These are phyloP conservation scores for Agapanthus africanus DNA, from an alignment of 106 monocot species.

Conservation along the genomic window DNA sequence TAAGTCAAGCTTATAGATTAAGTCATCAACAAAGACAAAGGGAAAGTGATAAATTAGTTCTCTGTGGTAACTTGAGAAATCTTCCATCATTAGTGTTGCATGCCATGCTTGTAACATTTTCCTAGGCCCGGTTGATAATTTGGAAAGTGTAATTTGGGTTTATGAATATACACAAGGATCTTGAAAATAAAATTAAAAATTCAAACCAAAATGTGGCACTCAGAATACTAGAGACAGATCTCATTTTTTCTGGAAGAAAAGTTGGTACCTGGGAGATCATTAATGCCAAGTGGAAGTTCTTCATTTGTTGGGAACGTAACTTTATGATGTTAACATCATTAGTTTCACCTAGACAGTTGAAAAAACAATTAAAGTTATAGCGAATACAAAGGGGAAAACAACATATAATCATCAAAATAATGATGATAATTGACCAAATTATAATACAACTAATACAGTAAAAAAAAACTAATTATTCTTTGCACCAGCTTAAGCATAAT, in stretches of 20 bases:
- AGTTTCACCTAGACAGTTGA: constrained; percentile 59
- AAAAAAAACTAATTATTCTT: too few relatives aligned
- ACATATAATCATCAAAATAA: background rate
- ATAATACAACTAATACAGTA: background rate
- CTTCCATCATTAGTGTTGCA: background rate
- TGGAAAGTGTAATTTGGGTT: too few relatives aligned
- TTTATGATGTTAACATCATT: constrained; percentile 43
- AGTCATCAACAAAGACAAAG: too few relatives aligned
- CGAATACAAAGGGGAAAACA: background rate
- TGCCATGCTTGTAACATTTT: background rate
- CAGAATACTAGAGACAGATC: background rate
- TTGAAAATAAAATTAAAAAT: background rate
- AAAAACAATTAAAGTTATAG: background rate
- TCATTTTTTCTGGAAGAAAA: background rate
- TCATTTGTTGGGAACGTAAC: constrained; percentile 86
- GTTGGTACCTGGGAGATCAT: constrained; percentile 82
- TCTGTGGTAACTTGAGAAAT: too few relatives aligned
- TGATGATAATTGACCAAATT: background rate
- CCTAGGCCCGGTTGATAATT: background rate
- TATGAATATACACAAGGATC: too few relatives aligned
- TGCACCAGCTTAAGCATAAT: too few relatives aligned
- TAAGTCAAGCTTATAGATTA: too few relatives aligned
- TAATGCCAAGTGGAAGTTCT: constrained; percentile 90
- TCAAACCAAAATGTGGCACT: too few relatives aligned
- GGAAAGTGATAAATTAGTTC: too few relatives aligned